Conservation (phyloP, 2,329 filamentous ascomycete species). For the Macrophomina pseudophaseolina region DNA sequence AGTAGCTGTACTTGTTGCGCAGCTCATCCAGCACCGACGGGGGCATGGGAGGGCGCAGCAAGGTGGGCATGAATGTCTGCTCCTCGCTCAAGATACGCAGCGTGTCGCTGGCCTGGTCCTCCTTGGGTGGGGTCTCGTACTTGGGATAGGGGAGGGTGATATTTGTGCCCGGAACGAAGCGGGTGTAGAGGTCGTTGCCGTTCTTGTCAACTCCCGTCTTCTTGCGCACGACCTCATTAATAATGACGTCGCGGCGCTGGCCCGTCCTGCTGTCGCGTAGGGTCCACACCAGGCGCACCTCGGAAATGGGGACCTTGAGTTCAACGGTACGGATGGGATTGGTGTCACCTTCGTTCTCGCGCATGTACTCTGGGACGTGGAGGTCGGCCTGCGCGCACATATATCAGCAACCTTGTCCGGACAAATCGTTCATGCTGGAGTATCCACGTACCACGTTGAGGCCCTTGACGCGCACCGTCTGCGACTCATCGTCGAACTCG, state of each 20-base stretch:
- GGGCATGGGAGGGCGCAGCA: conserved; percentile 80
- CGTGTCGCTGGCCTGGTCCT: conserved; percentile 72
- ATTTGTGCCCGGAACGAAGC: conserved; percentile 43
- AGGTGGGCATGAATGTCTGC: conserved; percentile 76
- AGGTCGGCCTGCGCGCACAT: conserved; percentile 45
- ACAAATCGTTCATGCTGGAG: not conserved
- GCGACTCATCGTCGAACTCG: conserved; percentile 52
- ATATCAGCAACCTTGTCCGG: not conserved
- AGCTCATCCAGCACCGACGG: conserved; percentile 81
- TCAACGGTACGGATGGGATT: conserved; percentile 55
- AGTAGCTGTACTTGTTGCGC: conserved; percentile 79
- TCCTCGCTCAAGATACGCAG: conserved; percentile 75
- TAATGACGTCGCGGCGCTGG: conserved; percentile 63
- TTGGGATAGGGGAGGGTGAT: conserved; percentile 27
- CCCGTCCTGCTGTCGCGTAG: conserved; percentile 70
- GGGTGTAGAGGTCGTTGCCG: conserved; percentile 39
- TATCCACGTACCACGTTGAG: conserved; percentile 46
- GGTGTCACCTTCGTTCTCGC: conserved; percentile 44
- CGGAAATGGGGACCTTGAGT: conserved; percentile 67
- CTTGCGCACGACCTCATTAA: conserved; percentile 38
- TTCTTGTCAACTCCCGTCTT: conserved; percentile 30
- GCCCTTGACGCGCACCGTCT: conserved; percentile 43
- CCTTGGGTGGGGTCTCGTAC: conserved; percentile 46
- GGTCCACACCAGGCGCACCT: conserved; percentile 82
- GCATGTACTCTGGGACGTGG: conserved; percentile 48